Evolutionary conservation across 345 rosid species (phyloP).

Genomic region (Hypericum androsaemum): DNA sequence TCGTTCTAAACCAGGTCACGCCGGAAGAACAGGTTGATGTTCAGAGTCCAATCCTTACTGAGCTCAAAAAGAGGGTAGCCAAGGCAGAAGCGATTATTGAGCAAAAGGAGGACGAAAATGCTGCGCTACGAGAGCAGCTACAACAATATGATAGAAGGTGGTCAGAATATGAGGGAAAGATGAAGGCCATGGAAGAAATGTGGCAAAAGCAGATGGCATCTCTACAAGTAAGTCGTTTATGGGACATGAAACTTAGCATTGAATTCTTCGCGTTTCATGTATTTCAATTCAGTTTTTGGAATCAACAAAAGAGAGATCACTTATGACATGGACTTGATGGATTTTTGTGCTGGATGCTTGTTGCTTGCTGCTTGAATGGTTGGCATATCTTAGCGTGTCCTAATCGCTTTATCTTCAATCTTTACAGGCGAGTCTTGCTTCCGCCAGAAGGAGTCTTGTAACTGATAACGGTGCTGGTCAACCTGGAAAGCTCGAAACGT

Average conservation of each 20-base stretch:
- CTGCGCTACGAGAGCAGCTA: conserved; percentile 60
- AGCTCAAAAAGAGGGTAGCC: conserved; percentile 58
- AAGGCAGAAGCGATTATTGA: conserved; percentile 60
- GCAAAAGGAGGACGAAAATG: conserved; percentile 80
- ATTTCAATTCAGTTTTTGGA: no score
- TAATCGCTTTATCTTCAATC: not conserved
- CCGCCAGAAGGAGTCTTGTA: conserved; percentile 63
- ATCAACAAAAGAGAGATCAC: no score
- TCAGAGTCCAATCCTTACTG: conserved; percentile 44
- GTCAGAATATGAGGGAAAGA: conserved; percentile 70
- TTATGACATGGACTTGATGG: no score
- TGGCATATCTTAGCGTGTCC: no score
- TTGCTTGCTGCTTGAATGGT: no score
- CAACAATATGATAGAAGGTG: conserved; percentile 58
- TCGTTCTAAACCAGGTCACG: conserved; percentile 36
- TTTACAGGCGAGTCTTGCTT: conserved; percentile 63
- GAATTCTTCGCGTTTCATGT: not conserved
- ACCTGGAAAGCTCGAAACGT: conserved; percentile 42
- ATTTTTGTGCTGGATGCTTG: no score
- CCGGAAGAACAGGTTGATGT: conserved; percentile 45
- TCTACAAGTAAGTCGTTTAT: conserved; percentile 52
- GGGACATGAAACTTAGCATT: not conserved
- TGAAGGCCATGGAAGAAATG: conserved; percentile 92
- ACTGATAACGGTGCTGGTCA: conserved; percentile 40
- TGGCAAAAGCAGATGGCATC: conserved; percentile 92